Conservation (phyloP, 805 yeast genomes). For the Yamadazyma akitaensis region DNA sequence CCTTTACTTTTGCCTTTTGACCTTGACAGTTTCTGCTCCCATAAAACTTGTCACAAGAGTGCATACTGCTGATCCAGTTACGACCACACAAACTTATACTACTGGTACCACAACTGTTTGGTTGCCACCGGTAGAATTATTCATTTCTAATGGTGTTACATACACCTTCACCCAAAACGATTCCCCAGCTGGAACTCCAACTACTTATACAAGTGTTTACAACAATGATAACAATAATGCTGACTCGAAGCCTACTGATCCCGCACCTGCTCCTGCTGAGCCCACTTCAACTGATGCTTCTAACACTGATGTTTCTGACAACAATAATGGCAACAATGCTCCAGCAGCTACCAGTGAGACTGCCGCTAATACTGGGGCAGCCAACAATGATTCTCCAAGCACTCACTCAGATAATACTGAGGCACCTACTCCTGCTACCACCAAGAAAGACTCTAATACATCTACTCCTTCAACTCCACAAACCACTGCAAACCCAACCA, state of each 20-base stretch:
- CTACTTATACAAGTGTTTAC: slow-evolving; percentile 25
- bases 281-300: slow-evolving; percentile 7
- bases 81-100: slow-evolving; percentile 37
- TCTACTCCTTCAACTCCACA: background rate
- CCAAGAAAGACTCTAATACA: background rate
- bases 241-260: slow-evolving; percentile 18
- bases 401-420: slow-evolving; percentile 10
- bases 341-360: background rate
- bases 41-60: slow-evolving; percentile 46
- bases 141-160: slow-evolving; percentile 50
- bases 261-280: background rate
- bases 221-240: slow-evolving; percentile 28
- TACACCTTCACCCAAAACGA: slow-evolving; percentile 45
- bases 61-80: slow-evolving; percentile 55
- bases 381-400: background rate
- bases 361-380: too few relatives aligned
- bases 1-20: slow-evolving; percentile 17
- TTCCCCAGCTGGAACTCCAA: slow-evolving; percentile 32
- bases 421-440: slow-evolving; percentile 3
- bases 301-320: background rate
- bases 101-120: slow-evolving; percentile 49
- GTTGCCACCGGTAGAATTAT: slow-evolving; percentile 51
- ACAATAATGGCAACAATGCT: slow-evolving; percentile 18
- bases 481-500: slow-evolving; percentile 7
- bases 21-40: slow-evolving; percentile 30